These are phyloP conservation scores for Rhododendron mucronatum DNA, from an alignment of 148 eudicot genomes.

Conservation along the genomic window DNA sequence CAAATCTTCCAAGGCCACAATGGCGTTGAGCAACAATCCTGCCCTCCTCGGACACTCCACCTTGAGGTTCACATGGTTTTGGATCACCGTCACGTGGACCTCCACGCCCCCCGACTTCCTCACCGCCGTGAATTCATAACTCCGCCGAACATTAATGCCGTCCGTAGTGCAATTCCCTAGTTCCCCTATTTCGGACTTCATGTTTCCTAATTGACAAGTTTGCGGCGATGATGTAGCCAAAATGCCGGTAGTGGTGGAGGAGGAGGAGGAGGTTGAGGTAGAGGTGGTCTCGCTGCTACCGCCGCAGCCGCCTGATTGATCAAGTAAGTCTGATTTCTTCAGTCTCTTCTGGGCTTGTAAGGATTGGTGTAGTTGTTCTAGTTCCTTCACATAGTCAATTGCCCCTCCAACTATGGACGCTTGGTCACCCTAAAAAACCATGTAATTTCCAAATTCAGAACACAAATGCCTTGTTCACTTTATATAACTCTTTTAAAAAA, in stretches of 20 bases:
- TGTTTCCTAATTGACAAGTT: neutral
- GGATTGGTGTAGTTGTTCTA: slow-evolving; percentile 49
- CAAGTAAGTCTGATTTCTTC: slow-evolving; percentile 16
- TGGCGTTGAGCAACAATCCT: slow-evolving; percentile 37
- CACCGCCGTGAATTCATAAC: slow-evolving; percentile 29
- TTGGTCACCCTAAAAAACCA: slow-evolving; percentile 49
- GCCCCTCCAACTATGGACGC: slow-evolving; percentile 67
- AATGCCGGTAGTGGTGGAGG: neutral
- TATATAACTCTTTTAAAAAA: too few relatives aligned
- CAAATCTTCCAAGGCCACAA: slow-evolving; percentile 46
- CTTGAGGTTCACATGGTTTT: slow-evolving; percentile 49
- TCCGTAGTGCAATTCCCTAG: neutral
- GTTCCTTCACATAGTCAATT: slow-evolving; percentile 54
- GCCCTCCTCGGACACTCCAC: slow-evolving; percentile 37
- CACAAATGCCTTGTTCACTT: neutral
- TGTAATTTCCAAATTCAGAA: neutral
- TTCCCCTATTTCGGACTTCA: neutral
- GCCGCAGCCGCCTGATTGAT: neutral
- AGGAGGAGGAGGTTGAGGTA: slow-evolving; percentile 24
- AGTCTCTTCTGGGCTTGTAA: slow-evolving; percentile 46
- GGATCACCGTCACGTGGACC: slow-evolving; percentile 42
- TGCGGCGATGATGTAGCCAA: neutral
- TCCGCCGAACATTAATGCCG: neutral
- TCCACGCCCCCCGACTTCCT: slow-evolving; percentile 21
- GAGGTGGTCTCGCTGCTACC: slow-evolving; percentile 24